Evolutionary conservation across 2,329 filamentous ascomycete genomes (phyloP), one percentile per base, ranked within the genome.

Genomic region (Biscogniauxia sp.): DNA sequence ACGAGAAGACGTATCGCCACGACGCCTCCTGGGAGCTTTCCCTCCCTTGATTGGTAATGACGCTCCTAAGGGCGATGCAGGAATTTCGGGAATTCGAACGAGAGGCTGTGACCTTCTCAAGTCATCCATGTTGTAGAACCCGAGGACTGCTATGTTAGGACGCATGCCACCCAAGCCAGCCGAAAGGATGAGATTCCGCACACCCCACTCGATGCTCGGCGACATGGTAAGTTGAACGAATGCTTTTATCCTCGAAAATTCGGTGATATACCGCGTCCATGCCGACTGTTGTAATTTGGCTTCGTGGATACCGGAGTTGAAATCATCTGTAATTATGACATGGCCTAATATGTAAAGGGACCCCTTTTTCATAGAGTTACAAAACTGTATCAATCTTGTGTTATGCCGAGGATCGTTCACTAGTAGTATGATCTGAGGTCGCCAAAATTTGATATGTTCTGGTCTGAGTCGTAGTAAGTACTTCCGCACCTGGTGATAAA

Each of bases 361-460:
- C 0, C 92, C 93, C 70, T 96, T 96, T 73, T 96, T 96, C 73
- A 96, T 78, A 0, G 91, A 93, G 73, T 96, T 96, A 76, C 92
- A 96, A 68, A 96, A 96, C 61, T 93, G 91, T 2, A 96, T 94
- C 50, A 96, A 82, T 51, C 91, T 88, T 57, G 90, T 92, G 72
- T 95, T 91, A 5, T 84, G 84, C n/a, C 92, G 84, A 3, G 92
- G 90, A 68, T 95, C 86, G 71, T 94, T 95, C 65, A 95, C 86
- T 57, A 96, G 84, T 0, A 96, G 81, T 54, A 96, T 84, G 51
- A 96, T 93, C 66, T 96, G 92, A 0, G 92, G 92, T 56, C 92
- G 84, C 92, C 93, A 96, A 73, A 96, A 96, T 70, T 96, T 96
- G 74, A 96, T 93, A 72, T 96, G 92, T 69, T 96, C 92, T 41